A percentile compares a stretch with the other conserved stretches of the same genome.
These are phyloP conservation scores for Chenopodium suecicum DNA, from an alignment of 148 eudicot species.

Conservation along the genomic window DNA sequence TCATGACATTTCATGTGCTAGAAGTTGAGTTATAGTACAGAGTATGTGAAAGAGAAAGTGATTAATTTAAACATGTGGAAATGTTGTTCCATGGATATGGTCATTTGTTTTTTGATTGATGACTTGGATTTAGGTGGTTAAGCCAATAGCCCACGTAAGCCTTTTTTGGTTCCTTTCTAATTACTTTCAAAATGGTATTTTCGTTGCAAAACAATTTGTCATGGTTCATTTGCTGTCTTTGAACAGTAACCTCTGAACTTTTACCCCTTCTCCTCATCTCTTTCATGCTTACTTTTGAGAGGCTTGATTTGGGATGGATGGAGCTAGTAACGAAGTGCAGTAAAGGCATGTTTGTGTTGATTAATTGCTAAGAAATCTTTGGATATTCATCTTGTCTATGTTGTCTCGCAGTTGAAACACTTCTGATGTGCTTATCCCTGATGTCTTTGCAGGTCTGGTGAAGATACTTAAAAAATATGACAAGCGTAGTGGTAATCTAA, in stretches of 20 bases:
- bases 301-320: no score
- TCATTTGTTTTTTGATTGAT: neutral
- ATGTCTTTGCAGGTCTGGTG: slow-evolving; percentile 48
- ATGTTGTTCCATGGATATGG: neutral
- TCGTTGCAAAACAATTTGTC: neutral
- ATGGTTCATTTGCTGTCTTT: neutral
- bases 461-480: slow-evolving; percentile 75
- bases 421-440: slow-evolving; percentile 11
- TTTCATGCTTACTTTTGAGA: neutral
- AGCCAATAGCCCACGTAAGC: neutral
- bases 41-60: no score
- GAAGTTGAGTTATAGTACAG: no score
- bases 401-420: neutral
- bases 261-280: neutral
- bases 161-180: neutral
- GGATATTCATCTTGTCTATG: neutral
- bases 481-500: slow-evolving; percentile 60
- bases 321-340: neutral
- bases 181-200: neutral
- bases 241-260: neutral
- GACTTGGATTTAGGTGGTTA: neutral
- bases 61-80: no score
- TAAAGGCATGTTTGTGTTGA: no score
- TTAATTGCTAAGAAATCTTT: neutral
- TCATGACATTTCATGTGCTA: neutral